Evolutionary conservation across 106 monocot species (phyloP), one percentile per base, ranked within the genome.

Genomic region (Alisma plantagoaquatica): DNA sequence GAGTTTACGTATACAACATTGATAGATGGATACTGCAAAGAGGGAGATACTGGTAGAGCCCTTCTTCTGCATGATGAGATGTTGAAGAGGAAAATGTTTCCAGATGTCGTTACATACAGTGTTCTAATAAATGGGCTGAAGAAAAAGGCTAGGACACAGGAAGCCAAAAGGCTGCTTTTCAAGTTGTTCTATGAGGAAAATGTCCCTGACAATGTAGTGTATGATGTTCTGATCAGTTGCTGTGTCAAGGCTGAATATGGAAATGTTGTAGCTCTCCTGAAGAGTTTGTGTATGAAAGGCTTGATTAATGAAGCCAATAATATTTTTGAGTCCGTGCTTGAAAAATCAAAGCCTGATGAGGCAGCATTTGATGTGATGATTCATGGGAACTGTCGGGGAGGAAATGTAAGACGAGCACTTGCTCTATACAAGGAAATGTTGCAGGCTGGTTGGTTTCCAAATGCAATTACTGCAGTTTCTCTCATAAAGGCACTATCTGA

Each of bases 71-170:
- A 83, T 25, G 64, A 87, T 77, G 74, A 93, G 60, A 86, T 87
- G 93, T 52, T 77, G 18, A 77, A 67, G 60, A 70, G 68, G 67
- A 83, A 75, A 33, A 72, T 80, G 26, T 57, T 87, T 20, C 83
- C 93, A 25, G 93, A 93, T 75, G 72, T 77, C 43, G 93, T 93
- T 16, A 87, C 93, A 10, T 87, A 80, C 43, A 87, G 69, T 61
- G 93, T 93, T 51, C 77, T 93, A 31, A 93, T 93, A 51, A 83
- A 83, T 55, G 87, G 93, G 35, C 73, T 93, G 46, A 75, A 56
- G 29, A 87, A 83, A 53, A 66, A 52, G 57, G 70, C 70, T 29
- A 51, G 80, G 47, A 72, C 79, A 29, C 83, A 78, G 35, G 86
- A 93, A 67, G 86, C 92, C 21, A 77, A 69, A 31, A 27, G 56